These are phyloP conservation scores for Pythium vanterpoolii DNA, from an alignment of 352 stramenopile genomes.

Conservation along the genomic window DNA sequence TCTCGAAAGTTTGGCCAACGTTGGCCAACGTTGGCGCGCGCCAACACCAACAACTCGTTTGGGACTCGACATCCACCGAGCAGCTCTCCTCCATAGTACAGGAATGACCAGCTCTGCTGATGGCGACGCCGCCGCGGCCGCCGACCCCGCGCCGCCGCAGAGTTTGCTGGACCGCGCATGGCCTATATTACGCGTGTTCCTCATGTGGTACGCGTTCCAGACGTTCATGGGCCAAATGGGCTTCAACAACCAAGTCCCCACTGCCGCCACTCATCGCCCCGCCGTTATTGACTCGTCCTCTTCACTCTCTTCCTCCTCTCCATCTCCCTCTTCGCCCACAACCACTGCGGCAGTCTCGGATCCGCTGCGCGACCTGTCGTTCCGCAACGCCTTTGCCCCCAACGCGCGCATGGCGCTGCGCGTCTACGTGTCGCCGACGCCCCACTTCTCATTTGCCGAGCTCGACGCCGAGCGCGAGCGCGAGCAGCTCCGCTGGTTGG, in stretches of 20 bases:
- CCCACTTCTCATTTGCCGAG: constrained; percentile 48
- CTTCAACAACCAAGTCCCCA: constrained; percentile 20
- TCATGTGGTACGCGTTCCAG: constrained; percentile 82
- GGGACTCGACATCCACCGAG: not conserved
- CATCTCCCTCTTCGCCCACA: not conserved
- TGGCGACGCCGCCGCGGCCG: constrained; percentile 7
- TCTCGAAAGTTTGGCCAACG: constrained; percentile 4
- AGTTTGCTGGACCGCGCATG: constrained; percentile 57
- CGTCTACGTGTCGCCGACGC: constrained; percentile 60
- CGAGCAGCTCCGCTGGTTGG: constrained; percentile 56
- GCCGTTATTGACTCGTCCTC: not conserved
- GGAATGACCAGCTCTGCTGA: not conserved
- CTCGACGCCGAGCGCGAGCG: constrained; percentile 36
- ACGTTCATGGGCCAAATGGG: constrained; percentile 42
- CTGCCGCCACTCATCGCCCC: not conserved
- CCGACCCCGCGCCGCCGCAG: constrained; percentile 25
- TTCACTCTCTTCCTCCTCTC: not conserved
- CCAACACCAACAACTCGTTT: constrained; percentile 1
- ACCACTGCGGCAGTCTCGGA: not conserved
- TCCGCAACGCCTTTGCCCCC: constrained; percentile 53
- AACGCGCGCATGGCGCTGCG: constrained; percentile 52
- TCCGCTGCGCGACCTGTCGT: not conserved
- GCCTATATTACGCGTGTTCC: constrained; percentile 68
- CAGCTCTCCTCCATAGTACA: not conserved
- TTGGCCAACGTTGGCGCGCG: not conserved